Evolutionary conservation across 768 basidiomycete species (phyloP), one percentile per base, ranked within the genome.

Genomic region (Kwoniella newhampshirensis): DNA sequence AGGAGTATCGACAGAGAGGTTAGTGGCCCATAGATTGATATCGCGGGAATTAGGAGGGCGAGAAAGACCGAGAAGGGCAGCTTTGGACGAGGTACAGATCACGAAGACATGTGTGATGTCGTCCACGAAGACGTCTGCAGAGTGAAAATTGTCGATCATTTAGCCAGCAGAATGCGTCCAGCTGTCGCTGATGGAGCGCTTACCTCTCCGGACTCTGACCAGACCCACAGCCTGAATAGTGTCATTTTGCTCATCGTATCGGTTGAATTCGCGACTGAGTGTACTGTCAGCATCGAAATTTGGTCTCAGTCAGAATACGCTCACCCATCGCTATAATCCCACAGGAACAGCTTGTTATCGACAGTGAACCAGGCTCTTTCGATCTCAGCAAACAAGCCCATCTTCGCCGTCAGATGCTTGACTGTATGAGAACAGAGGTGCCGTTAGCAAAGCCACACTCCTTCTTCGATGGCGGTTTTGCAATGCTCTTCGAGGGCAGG

Each of bases 261-360:
- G 89, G 63, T 83, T 87, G 63, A 96, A 86, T 74, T 92, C 90
- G 75, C 88, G 86, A n/a, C 91, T 88, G 63, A n/a, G 2, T 9
- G 35, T 30, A 32, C 6, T 9, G 39, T 39, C 12, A 46, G 44
- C 42, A 47, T 28, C 26, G 36, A 9, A 18, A 15, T 23, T 46
- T 8, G 17, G 23, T 30, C 42, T 20, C 42, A 40, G 49, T 12
- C 51, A 37, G 13, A 9, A 9, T 15, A 27, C 15, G 80, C 87
- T 54, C 64, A 94, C 93, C 91, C 90, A 65, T 94, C 89, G 32
- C 86, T 79, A 74, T 96, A 99, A 76, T 99, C 91, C 96, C 96
- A 98, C 21, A 99, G 79, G 69, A 96, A 89, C 30, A 99, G 80
- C 67, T 90, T 89, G 75, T 92, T 86, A 78, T 97, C 91, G 56